These are phyloP conservation scores for Stylosanthes scabra DNA, from an alignment of 331 rosid genomes.

Conservation along the genomic window DNA sequence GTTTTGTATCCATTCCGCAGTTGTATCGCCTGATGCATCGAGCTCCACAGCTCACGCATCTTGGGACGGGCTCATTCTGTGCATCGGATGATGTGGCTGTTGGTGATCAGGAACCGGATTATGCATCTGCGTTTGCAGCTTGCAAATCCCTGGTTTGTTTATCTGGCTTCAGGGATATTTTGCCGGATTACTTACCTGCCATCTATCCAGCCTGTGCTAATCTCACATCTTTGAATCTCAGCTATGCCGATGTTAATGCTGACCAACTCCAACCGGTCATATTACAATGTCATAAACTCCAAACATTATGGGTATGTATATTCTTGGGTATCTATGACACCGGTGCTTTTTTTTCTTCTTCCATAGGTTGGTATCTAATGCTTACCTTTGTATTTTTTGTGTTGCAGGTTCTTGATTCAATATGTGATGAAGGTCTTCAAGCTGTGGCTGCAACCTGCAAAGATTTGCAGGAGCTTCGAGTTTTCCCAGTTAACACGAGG, in stretches of 20 bases:
- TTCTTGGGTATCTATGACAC: neutral
- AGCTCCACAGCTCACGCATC: constrained; percentile 81
- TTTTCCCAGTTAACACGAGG: constrained; percentile 63
- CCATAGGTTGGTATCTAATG: constrained; percentile 8
- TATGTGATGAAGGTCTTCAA: constrained; percentile 90
- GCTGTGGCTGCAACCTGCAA: constrained; percentile 87
- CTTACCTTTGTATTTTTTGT: constrained; percentile 34
- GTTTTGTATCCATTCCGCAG: constrained; percentile 57
- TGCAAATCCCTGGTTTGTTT: constrained; percentile 81
- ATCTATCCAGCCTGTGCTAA: constrained; percentile 73
- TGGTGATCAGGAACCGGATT: constrained; percentile 68
- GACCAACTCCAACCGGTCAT: constrained; percentile 73
- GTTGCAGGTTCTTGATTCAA: constrained; percentile 78
- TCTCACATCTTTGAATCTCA: constrained; percentile 76
- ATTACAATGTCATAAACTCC: constrained; percentile 71
- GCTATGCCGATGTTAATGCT: constrained; percentile 69
- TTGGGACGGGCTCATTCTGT: constrained; percentile 75
- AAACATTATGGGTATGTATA: constrained; percentile 71
- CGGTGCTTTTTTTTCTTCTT: neutral
- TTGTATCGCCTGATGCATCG: constrained; percentile 60
- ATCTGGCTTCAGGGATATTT: constrained; percentile 77
- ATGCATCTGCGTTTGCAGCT: constrained; percentile 61
- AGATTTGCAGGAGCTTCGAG: constrained; percentile 80
- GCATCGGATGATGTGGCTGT: constrained; percentile 47
- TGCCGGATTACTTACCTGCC: constrained; percentile 60